Evolutionary conservation across 2,329 filamentous ascomycete species (phyloP).

Genomic region (Clathrospora elynae): DNA sequence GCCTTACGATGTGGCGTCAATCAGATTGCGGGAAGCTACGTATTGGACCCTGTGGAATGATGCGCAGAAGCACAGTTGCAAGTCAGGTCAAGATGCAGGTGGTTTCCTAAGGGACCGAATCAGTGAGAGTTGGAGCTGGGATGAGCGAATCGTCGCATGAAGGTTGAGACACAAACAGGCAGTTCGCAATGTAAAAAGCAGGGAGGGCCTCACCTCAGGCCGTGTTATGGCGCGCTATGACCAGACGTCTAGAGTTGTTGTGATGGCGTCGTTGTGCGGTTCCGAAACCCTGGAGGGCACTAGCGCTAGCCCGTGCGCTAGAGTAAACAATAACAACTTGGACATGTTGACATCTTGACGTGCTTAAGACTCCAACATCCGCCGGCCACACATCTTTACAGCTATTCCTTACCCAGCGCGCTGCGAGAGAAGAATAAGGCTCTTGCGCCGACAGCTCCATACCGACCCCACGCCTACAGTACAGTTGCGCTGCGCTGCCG

Average conservation of each 20-base stretch:
- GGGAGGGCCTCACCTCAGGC: constrained; percentile 15
- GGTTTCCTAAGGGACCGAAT: constrained; percentile 14
- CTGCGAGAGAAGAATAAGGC: constrained; percentile 27
- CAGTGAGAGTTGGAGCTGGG: constrained; percentile 1
- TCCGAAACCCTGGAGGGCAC: constrained; percentile 30
- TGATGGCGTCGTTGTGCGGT: constrained; percentile 28
- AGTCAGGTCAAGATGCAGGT: constrained; percentile 1
- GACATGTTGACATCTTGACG: constrained; percentile 23
- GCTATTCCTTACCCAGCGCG: constrained; percentile 39
- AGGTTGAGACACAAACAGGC: constrained; percentile 10
- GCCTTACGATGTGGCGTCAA: no score
- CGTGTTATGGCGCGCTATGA: constrained; percentile 26
- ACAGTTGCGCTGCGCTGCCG: constrained; percentile 22
- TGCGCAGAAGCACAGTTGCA: constrained; percentile 16
- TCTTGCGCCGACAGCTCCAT: constrained; percentile 25
- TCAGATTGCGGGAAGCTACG: constrained; percentile 2
- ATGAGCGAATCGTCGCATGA: constrained; percentile 4
- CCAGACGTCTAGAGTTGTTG: constrained; percentile 33
- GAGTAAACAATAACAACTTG: constrained; percentile 35
- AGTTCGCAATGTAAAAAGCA: constrained; percentile 6
- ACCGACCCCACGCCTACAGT: constrained; percentile 13
- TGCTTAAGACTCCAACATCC: constrained; percentile 36
- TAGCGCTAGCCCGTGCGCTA: constrained; percentile 21
- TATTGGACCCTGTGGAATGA: constrained; percentile 36
- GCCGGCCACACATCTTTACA: constrained; percentile 45